Evolutionary conservation across 2,329 filamentous ascomycete genomes (phyloP).

Genomic region (Colletotrichum eleusines): DNA sequence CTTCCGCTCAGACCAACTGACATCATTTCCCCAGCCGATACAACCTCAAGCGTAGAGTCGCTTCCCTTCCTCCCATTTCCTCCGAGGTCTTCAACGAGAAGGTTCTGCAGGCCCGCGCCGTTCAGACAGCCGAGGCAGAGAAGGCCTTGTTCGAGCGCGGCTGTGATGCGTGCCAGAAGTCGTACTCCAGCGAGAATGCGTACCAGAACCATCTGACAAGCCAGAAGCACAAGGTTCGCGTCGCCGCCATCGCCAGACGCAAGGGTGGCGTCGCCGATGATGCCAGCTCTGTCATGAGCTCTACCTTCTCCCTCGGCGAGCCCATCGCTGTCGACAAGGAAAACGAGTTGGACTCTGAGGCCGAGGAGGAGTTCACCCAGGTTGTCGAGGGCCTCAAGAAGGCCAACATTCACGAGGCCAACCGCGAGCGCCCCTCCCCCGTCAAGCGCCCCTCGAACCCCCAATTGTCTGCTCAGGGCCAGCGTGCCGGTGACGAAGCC

Average conservation of each 20-base stretch:
- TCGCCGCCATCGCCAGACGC: slow-evolving; percentile 56
- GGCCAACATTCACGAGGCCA: slow-evolving; percentile 71
- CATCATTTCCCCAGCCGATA: slow-evolving; percentile 73
- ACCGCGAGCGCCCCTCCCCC: slow-evolving; percentile 59
- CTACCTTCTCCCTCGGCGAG: slow-evolving; percentile 90
- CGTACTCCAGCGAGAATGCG: slow-evolving; percentile 96
- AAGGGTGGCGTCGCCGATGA: slow-evolving; percentile 64
- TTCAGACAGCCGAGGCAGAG: slow-evolving; percentile 84
- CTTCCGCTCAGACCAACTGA: slow-evolving; percentile 35
- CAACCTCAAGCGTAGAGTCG: slow-evolving; percentile 94
- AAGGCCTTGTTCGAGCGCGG: slow-evolving; percentile 89
- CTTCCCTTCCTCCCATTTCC: slow-evolving; percentile 88
- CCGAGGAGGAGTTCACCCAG: slow-evolving; percentile 80
- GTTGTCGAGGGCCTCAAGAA: slow-evolving; percentile 84
- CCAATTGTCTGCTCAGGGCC: slow-evolving; percentile 54
- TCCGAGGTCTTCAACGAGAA: slow-evolving; percentile 97
- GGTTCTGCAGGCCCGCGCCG: slow-evolving; percentile 89
- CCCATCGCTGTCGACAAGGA: slow-evolving; percentile 67
- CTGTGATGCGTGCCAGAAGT: slow-evolving; percentile 88
- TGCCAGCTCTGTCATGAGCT: slow-evolving; percentile 86
- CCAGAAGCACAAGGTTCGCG: slow-evolving; percentile 85
- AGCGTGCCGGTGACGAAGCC: slow-evolving; percentile 56
- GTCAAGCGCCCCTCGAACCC: slow-evolving; percentile 68
- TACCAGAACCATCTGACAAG: slow-evolving; percentile 93
- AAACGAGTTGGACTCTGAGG: slow-evolving; percentile 70